Evolutionary conservation across 2,329 filamentous ascomycete genomes (phyloP).

Genomic region (Cladophialophora immunda): DNA sequence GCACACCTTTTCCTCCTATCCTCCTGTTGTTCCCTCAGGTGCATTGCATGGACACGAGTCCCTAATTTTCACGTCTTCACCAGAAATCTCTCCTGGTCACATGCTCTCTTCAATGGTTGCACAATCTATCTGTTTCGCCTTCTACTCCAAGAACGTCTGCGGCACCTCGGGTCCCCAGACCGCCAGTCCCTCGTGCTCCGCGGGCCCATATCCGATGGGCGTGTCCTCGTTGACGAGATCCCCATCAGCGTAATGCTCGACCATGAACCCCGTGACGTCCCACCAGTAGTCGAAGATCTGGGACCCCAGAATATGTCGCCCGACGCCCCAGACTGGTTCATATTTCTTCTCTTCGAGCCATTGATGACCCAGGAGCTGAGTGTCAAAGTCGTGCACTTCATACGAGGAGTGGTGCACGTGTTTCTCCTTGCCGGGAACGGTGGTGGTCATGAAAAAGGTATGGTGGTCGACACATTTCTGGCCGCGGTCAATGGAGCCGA

Average conservation of each 20-base stretch:
- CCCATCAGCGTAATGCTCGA: slow-evolving; percentile 77
- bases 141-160: slow-evolving; percentile 45
- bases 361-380: slow-evolving; percentile 74
- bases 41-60: neutral
- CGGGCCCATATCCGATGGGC: slow-evolving; percentile 46
- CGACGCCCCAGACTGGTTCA: slow-evolving; percentile 74
- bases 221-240: slow-evolving; percentile 55
- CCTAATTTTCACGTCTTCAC: too few relatives aligned
- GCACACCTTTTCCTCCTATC: neutral
- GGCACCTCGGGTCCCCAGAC: slow-evolving; percentile 50
- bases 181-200: slow-evolving; percentile 46
- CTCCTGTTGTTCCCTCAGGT: neutral
- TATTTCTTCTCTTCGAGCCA: slow-evolving; percentile 72
- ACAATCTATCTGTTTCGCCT: neutral
- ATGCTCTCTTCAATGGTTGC: too few relatives aligned
- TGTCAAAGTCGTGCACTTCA: slow-evolving; percentile 77
- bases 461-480: slow-evolving; percentile 61
- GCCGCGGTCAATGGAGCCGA: slow-evolving; percentile 62
- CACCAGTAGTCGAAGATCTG: slow-evolving; percentile 74
- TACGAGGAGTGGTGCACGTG: slow-evolving; percentile 75
- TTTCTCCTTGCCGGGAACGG: slow-evolving; percentile 38
- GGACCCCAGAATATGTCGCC: slow-evolving; percentile 73
- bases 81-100: too few relatives aligned
- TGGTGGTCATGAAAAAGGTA: slow-evolving; percentile 57
- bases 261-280: slow-evolving; percentile 61